These are phyloP conservation scores for Xylaria sp. DNA, from an alignment of 2,329 filamentous ascomycete genomes.

Conservation along the genomic window DNA sequence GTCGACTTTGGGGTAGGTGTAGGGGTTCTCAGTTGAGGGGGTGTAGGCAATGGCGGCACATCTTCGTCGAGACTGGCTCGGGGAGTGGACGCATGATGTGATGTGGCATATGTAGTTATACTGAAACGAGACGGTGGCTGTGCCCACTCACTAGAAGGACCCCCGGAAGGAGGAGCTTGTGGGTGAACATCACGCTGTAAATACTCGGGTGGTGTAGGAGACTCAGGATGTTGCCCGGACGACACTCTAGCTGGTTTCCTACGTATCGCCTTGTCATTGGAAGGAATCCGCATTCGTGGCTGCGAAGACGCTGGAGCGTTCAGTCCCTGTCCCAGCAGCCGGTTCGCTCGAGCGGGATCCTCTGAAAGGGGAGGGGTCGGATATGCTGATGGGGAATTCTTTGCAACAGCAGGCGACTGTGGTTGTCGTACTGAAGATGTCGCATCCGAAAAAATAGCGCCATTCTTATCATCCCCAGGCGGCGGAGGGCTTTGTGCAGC, in stretches of 20 bases:
- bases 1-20: conserved; percentile 32
- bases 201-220: conserved; percentile 51
- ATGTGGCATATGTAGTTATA: conserved; percentile 69
- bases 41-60: conserved; percentile 52
- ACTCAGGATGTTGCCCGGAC: conserved; percentile 46
- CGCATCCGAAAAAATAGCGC: conserved; percentile 42
- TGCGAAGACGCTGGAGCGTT: conserved; percentile 10
- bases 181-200: conserved; percentile 46
- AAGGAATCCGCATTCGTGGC: conserved; percentile 40
- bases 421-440: conserved; percentile 36
- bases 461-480: conserved; percentile 12
- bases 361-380: conserved; percentile 54
- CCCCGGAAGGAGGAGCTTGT: conserved; percentile 31
- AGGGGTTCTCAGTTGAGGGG: conserved; percentile 49
- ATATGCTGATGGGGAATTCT: conserved; percentile 42
- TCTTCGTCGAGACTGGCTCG: conserved; percentile 52
- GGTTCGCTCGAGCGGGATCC: conserved; percentile 36
- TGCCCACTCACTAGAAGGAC: conserved; percentile 53
- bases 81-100: conserved; percentile 55
- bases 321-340: conserved; percentile 24
- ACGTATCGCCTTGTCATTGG: conserved; percentile 54
- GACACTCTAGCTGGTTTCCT: conserved; percentile 55
- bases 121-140: conserved; percentile 71
- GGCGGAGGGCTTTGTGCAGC: conserved; percentile 20
- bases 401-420: conserved; percentile 29